Evolutionary conservation across 2,329 filamentous ascomycete species (phyloP), one percentile per base, ranked within the genome.

Genomic region (Curvularia sp.): DNA sequence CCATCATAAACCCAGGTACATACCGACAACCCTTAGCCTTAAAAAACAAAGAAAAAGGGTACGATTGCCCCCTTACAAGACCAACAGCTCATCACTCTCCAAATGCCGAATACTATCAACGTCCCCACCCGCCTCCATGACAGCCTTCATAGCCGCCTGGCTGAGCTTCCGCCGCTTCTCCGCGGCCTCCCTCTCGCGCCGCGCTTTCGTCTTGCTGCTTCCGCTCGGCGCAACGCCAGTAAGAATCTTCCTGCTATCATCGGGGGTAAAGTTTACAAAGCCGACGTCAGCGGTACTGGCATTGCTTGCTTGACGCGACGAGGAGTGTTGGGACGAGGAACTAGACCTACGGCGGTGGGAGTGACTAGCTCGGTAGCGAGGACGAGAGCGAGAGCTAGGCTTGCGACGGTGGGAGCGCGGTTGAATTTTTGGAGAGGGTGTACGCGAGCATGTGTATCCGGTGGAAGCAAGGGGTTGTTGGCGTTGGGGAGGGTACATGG

Each of bases 161-260:
- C 85, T 88, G 54, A 93, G 73, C 73, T 85, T 83, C 66, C 88
- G 80, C 68, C 91, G 82, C 77, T 89, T 88, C 72, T 97, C 94
- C 52, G 85, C 82, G 1, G 92, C 92, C 80, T 97, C 94, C 75
- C 92, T 90, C 77, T 98, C 94, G 49, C 95, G 82, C 54, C 93
- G 81, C n/a, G 92, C 92, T 75, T 97, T 97, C 8, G 95, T 98
- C 84, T 98, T 98, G 66, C 87, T 91, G 67, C 89, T 93, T 9
- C 95, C 95, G 64, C 89, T 93, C 0, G 94, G 94, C 45, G 95
- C 95, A 12, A 99, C 95, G 5, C 93, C 94, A 7, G 87, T 92
- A 77, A 99, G 86, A 42, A 99, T 88, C 72, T 90, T 86, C 13
- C 84, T 81, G 69, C 88, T 89, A 76, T 99, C 93, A 49, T 84